Base-by-base conservation (phyloP, 2,329 filamentous ascomycete species). In the Aspergillus nomiae region DNA sequence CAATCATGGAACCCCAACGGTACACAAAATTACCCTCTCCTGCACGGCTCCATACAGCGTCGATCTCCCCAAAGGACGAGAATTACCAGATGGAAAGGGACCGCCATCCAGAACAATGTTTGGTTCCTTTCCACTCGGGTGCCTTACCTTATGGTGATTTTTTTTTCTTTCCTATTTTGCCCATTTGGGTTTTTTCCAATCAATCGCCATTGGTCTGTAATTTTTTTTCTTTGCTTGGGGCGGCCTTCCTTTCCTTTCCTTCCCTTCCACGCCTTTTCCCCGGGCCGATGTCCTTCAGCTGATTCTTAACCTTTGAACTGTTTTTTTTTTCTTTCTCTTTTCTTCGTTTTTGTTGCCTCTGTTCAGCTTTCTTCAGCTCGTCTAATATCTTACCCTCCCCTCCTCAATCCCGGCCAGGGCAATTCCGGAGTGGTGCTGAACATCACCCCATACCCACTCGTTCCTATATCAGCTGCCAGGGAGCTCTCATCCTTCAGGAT, bases 201-300 rank as follows among this genome's bases (percentile, higher is more conserved):
- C 34, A 48, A 56, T 55, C 24, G 21, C 16, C 12, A 36, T 36
- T 36, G 34, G 34, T 36, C 14, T 16, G 34, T 36, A 36, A 14
- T 54, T 28, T 36, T 53, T 58, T 65, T 65, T 66, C 62, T 56
- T 60, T 59, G 59, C 60, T 63, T 66, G 28, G 4, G 10, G 50
- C 16, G 50, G 50, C 14, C 45, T 16, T 24, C 51, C 50, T 54
- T n/a, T n/a, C 30, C 16, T 36, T 24, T 21, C 32, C 16, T 32
- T 21, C 32, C 51, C 36, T 36, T 14, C n/a, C 51, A 38, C 21
- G n/a, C 32, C 32, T 38, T 36, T 55, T 24, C 51, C 51, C 51
- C 53, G 32, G 46, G 26, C 28, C 19, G 48, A n/a, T n/a, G 9
- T 51, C 28, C 16, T 59, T 53, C 26, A 59, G 58, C 58, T 61